Base-by-base conservation (phyloP, 352 stramenopile species). In the Pythium oligandrum region DNA sequence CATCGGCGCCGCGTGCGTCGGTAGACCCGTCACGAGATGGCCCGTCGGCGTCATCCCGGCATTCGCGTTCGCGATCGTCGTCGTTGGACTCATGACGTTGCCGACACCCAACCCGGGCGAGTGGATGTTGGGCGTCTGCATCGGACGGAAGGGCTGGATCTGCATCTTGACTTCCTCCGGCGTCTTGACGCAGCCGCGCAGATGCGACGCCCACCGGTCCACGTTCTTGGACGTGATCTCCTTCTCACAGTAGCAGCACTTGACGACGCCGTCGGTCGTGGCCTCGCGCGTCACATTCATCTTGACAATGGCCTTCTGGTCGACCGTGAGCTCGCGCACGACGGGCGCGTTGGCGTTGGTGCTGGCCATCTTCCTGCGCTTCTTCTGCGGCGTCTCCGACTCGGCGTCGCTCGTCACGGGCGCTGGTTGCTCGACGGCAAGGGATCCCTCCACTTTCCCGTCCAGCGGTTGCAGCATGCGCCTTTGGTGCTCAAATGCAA, bases 151-250 rank as follows among this genome's bases (percentile, higher is more conserved):
- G 6, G 82, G 82, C 62, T 87, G 73, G 61, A 93, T 93, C 64
- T 89, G 75, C 35, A 55, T 53, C 65, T 93, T 93, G 5, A 93
- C 51, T 32, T 90, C 79, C 33, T 90, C 82, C 2, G 79, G 79
- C 8, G 82, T 87, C 63, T 90, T 89, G 49, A 73, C 46, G 57
- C 82, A 93, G 11, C 79, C 78, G 30, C 82, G 82, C 55, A 93
- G 50, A 51, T 93, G 82, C 35, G 82, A 93, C 9, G 77, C 82
- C 82, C 82, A 93, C 12, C 82, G 82, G 50, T 93, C 82, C 1
- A 93, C 73, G 57, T 93, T 93, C 57, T 84, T 86, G 40, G 75
- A 87, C 46, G 82, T 70, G 60, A 93, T 93, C 60, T 93, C 82
- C 60, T 93, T 93, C 44, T 86, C 76, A 61, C 82, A 93, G 65